Evolutionary conservation across 495 filamentous ascomycete genomes (phyloP), one percentile per base, ranked within the genome.

Genomic region (Lepidopterella palustris): DNA sequence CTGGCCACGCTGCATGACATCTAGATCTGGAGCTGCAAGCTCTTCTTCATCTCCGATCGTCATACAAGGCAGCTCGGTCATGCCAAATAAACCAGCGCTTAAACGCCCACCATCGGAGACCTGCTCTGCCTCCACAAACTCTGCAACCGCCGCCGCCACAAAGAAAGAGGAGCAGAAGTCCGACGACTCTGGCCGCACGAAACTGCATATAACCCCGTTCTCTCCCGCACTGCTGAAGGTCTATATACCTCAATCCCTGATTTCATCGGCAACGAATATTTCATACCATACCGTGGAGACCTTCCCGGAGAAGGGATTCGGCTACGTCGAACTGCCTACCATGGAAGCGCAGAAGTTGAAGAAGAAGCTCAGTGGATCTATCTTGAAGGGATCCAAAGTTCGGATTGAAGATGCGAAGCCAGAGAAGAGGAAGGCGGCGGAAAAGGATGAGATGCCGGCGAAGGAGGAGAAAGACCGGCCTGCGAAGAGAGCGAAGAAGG

Each of bases 311-410:
- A 87, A 84, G 67, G 81, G 79, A 32, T 98, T 89, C 86, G 93
- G 91, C 48, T 98, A 87, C 75, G 73, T 97, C 49, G 88, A 92
- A 20, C 72, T 97, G 21, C 90, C 92, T 0, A 71, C 68, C 1
- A 82, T 84, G 73, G 90, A 93, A 61, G 93, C 91, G 4, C 85
- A 92, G 3, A 95, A 91, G 68, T 75, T 97, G 27, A 88, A 85
- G 72, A 92, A 90, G 78, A 97, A 95, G 70, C 79, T 97, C n/a
- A 87, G 96, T 76, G 92, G 92, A 8, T 81, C 86, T 4, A 85
- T 90, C 13, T 74, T 97, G 24, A 95, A 86, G 58, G 93, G 93
- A 29, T 78, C 80, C 42, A 97, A 96, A 71, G 82, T 97, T 59
- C 82, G 83, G 47, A 81, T 98, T 31, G 88, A 96, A 63, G 79